Evolutionary conservation across 83 land plant species (phyloP).

Genomic region (Thuja plicata): DNA sequence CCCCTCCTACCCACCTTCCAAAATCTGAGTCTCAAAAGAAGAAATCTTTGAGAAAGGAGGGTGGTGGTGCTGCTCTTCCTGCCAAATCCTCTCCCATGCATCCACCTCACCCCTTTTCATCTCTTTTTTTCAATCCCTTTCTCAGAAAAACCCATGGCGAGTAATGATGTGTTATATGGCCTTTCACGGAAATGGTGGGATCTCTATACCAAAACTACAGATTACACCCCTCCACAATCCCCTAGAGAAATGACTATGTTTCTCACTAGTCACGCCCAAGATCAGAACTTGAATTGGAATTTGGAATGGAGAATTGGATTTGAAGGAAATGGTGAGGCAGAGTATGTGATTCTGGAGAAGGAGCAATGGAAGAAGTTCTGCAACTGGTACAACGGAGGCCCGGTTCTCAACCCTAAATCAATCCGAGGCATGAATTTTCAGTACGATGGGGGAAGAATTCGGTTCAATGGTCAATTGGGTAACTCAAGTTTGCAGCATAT

Average conservation of each 20-base stretch:
- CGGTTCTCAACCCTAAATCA: background rate
- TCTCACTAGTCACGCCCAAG: background rate
- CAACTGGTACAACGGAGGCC: slow-evolving; percentile 4
- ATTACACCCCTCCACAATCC: background rate
- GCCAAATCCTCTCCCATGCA: too few relatives aligned
- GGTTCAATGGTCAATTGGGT: background rate
- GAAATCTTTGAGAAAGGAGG: too few relatives aligned
- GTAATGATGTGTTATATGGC: background rate
- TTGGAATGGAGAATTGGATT: background rate
- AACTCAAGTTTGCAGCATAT: background rate
- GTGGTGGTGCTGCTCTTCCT: too few relatives aligned
- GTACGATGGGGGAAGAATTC: background rate
- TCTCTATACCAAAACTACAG: background rate
- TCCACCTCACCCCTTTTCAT: too few relatives aligned
- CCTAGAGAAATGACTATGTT: background rate
- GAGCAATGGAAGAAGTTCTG: background rate
- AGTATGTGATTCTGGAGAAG: background rate
- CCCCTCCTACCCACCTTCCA: too few relatives aligned
- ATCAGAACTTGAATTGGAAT: background rate
- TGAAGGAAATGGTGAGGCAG: background rate
- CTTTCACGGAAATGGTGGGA: background rate
- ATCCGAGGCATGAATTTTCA: background rate
- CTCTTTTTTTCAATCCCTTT: too few relatives aligned
- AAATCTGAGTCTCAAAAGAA: too few relatives aligned
- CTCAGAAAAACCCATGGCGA: too few relatives aligned